Conservation (phyloP, 352 stramenopile species). For the Thraustotheca clavata region DNA sequence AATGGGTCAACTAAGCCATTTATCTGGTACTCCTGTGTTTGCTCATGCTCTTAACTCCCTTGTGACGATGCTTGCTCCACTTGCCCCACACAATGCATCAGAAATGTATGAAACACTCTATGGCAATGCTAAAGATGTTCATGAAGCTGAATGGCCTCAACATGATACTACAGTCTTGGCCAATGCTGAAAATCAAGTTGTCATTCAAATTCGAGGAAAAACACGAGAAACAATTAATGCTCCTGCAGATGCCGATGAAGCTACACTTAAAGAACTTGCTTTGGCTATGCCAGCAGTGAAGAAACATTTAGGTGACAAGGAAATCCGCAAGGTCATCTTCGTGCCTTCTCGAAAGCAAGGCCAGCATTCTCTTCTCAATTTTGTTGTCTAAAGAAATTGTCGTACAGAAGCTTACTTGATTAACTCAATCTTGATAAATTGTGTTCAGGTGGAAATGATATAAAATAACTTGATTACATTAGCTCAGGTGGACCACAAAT, state of each 20-base stretch:
- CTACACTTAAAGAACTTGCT: constrained; percentile 45
- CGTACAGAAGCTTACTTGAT: no score
- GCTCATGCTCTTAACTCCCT: constrained; percentile 44
- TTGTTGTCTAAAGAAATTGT: constrained; percentile 36
- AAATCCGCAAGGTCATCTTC: constrained; percentile 62
- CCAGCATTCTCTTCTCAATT: constrained; percentile 65
- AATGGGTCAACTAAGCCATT: constrained; percentile 44
- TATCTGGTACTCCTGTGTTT: constrained; percentile 35
- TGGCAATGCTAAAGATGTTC: constrained; percentile 34
- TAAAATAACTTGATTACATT: no score
- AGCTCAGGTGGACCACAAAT: background rate
- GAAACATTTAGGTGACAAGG: constrained; percentile 53
- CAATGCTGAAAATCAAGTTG: constrained; percentile 65
- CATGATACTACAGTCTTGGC: constrained; percentile 52
- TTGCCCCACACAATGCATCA: constrained; percentile 67
- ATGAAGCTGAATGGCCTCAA: constrained; percentile 46
- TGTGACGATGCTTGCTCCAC: constrained; percentile 67
- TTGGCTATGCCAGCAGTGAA: constrained; percentile 46
- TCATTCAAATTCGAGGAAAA: constrained; percentile 75
- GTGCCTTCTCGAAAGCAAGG: constrained; percentile 77
- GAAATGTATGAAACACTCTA: constrained; percentile 61
- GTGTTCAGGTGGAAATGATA: no score
- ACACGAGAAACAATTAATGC: constrained; percentile 63
- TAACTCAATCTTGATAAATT: no score
- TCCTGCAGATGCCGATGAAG: constrained; percentile 41